phyloP scores from a whole-genome alignment of 2,329 filamentous ascomycete species.

The Pyrenochaeta sp. region DNA sequence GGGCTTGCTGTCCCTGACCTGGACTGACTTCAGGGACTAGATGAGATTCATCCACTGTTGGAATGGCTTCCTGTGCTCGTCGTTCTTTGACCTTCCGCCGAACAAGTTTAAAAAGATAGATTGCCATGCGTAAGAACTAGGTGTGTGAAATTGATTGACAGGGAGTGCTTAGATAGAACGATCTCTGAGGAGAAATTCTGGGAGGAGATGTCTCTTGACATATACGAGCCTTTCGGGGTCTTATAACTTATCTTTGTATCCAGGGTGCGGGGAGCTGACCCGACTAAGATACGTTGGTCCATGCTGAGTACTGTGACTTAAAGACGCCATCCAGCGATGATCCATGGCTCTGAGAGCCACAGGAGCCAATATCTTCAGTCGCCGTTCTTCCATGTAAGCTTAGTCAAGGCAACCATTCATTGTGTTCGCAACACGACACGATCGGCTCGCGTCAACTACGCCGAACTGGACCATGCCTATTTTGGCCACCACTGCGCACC shows the following conservation, averaged over 20 bases:
- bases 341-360: neutral
- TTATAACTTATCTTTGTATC: constrained; percentile 14
- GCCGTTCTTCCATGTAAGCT: neutral
- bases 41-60: constrained; percentile 34
- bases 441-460: neutral
- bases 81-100: constrained; percentile 30
- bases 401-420: neutral
- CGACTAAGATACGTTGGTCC: constrained; percentile 1
- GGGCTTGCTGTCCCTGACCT: neutral
- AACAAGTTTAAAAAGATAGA: constrained; percentile 37
- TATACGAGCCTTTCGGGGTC: neutral
- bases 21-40: constrained; percentile 25
- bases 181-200: neutral
- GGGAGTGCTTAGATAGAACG: neutral
- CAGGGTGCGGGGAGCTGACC: constrained; percentile 8
- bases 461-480: constrained; percentile 15
- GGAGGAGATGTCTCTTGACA: neutral
- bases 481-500: constrained; percentile 22
- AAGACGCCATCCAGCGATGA: neutral
- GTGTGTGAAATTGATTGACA: neutral
- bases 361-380: neutral
- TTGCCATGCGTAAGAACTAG: constrained; percentile 25
- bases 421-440: neutral
- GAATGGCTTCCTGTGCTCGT: constrained; percentile 26
- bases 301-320: constrained; percentile 7